Conservation (phyloP, 805 yeast genomes). For the Nakazawaea wickerhamii region DNA sequence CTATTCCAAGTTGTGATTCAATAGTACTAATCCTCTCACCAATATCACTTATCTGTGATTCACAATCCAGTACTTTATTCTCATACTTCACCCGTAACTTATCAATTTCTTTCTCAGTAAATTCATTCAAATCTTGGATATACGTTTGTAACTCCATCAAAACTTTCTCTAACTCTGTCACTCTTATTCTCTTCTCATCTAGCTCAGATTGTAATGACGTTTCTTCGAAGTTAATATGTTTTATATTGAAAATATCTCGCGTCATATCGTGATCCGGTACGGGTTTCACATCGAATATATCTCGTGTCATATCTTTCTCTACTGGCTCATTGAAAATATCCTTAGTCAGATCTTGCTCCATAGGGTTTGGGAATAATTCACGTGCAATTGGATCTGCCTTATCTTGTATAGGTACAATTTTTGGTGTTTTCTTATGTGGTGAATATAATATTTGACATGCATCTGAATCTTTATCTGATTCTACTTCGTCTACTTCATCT, state of each 20-base stretch:
- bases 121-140: slow-evolving; percentile 4
- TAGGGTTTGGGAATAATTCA: background rate
- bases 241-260: too few species aligned
- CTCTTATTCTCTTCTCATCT: background rate
- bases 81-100: slow-evolving; percentile 1
- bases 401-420: slow-evolving; percentile 2
- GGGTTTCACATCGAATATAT: too few species aligned
- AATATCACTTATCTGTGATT: background rate
- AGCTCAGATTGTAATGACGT: too few species aligned
- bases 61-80: background rate
- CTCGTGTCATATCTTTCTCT: too few species aligned
- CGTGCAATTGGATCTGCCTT: background rate
- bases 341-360: background rate
- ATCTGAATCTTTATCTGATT: slow-evolving; percentile 2
- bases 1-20: background rate
- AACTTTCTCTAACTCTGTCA: slow-evolving; percentile 6
- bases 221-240: too few species aligned
- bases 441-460: slow-evolving; percentile 9
- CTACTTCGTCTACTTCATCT: background rate
- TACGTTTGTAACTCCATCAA: slow-evolving; percentile 7
- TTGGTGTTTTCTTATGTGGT: slow-evolving; percentile 8
- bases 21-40: background rate
- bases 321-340: slow-evolving; percentile 1
- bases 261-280: too few species aligned
- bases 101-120: slow-evolving; percentile 1